Base-by-base conservation (phyloP, 371 early-diverging fungal genomes). In the Quaeritorhiza haematococci region DNA sequence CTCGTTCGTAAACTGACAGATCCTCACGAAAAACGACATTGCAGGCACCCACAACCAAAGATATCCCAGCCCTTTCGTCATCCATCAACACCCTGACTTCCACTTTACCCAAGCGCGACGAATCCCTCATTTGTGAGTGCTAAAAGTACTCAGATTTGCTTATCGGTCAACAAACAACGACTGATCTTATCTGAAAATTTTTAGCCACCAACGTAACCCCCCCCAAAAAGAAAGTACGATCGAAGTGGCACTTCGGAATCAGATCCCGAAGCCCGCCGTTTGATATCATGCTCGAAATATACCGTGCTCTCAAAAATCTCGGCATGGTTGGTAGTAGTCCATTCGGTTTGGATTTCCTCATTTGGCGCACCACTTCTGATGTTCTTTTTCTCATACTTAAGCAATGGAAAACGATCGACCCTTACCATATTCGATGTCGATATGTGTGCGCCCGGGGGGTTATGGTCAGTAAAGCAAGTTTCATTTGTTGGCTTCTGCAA, bases 211-310 rank as follows among this genome's bases (percentile, higher is more conserved):
- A 6, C 30, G 28, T 19, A 34, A 15, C 24, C 26, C 56, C n/a
- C 17, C 30, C 34, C 15, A 56, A 27, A 27, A 62, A 38, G 59
- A 67, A 71, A 38, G 63, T 64, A n/a, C 53, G 73, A 26, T 67
- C 75, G 1, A 66, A 86, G 64, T 96, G 98, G 98, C 96, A 97
- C 72, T 94, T 94, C 75, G 98, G 98, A 23, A 96, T 97, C 58
- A 85, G 98, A 48, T 92, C 92, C 23, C 80, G 88, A 64, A 87
- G 88, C 63, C 88, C 89, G 26, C 95, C 96, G 0, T 79, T 83
- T 53, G 96, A 96, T 65, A 94, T 97, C n/a, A 96, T 96, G 98
- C 78, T 89, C 6, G 96, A 97, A 64, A 92, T 96, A 6, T 97
- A 91, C 74, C 83, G 89, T 23, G 94, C 96, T 0, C 70, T 97